phyloP scores from a whole-genome alignment of 1,284 basidiomycete genomes.

The Pyrrhoderma noxium region DNA sequence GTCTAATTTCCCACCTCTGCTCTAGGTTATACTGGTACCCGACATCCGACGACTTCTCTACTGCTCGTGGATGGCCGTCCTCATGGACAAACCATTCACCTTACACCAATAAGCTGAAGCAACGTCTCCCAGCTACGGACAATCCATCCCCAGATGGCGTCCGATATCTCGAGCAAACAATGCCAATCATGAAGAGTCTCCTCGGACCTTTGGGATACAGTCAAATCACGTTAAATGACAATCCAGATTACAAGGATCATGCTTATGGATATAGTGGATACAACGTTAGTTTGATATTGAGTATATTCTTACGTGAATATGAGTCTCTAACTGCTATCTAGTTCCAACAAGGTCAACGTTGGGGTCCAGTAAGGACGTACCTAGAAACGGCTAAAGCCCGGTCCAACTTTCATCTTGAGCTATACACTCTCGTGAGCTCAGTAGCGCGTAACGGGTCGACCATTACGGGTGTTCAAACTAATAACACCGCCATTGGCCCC shows the following conservation, averaged over 20 bases:
- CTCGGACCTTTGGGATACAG: slow-evolving; percentile 42
- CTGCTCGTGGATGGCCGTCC: slow-evolving; percentile 44
- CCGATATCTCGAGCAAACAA: slow-evolving; percentile 48
- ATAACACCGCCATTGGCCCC: slow-evolving; percentile 47
- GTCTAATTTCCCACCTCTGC: slow-evolving; percentile 7
- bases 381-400: slow-evolving; percentile 48
- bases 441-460: slow-evolving; percentile 51
- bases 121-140: slow-evolving; percentile 51
- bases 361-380: slow-evolving; percentile 54
- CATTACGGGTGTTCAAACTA: slow-evolving; percentile 55
- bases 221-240: slow-evolving; percentile 47
- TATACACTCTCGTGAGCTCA: slow-evolving; percentile 42
- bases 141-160: slow-evolving; percentile 54
- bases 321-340: slow-evolving; percentile 18
- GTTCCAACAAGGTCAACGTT: slow-evolving; percentile 53
- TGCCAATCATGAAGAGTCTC: slow-evolving; percentile 36
- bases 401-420: slow-evolving; percentile 44
- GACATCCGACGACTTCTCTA: slow-evolving; percentile 43
- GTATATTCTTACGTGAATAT: background rate
- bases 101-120: slow-evolving; percentile 42
- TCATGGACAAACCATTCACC: slow-evolving; percentile 45
- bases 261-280: slow-evolving; percentile 51
- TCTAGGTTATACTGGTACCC: slow-evolving; percentile 53
- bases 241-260: slow-evolving; percentile 50
- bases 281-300: slow-evolving; percentile 40